These are phyloP conservation scores for Malus hybrid DNA, from an alignment of 331 rosid species.

Conservation along the genomic window DNA sequence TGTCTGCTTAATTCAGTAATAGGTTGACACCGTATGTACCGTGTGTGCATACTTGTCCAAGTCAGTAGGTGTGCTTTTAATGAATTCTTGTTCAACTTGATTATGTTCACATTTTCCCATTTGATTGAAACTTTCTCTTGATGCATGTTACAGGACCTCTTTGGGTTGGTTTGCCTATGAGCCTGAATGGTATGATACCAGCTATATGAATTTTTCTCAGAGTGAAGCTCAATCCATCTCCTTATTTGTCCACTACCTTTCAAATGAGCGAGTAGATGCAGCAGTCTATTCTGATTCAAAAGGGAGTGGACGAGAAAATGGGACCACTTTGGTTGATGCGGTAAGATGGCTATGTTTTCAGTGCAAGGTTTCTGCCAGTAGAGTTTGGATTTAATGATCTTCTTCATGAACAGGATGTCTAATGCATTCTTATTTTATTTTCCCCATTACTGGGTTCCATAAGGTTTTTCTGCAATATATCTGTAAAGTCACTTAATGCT, in stretches of 20 bases:
- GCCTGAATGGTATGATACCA: slow-evolving; percentile 85
- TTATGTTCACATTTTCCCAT: neutral
- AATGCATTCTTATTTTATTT: neutral
- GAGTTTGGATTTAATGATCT: neutral
- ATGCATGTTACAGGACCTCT: slow-evolving; percentile 58
- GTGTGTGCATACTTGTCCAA: neutral
- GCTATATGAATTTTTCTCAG: slow-evolving; percentile 62
- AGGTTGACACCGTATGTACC: neutral
- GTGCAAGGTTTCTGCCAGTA: slow-evolving; percentile 1
- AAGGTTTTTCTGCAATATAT: slow-evolving; percentile 11
- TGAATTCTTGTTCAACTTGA: slow-evolving; percentile 1
- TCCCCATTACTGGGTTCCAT: slow-evolving; percentile 4
- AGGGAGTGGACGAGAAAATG: slow-evolving; percentile 73
- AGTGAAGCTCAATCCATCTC: slow-evolving; percentile 94
- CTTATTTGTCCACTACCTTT: slow-evolving; percentile 72
- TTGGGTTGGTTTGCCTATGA: slow-evolving; percentile 90
- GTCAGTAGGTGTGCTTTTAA: slow-evolving; percentile 6
- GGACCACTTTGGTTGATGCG: slow-evolving; percentile 47
- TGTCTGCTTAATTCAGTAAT: neutral
- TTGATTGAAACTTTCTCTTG: slow-evolving; percentile 24
- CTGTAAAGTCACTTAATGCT: slow-evolving; percentile 5
- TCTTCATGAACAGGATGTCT: neutral
- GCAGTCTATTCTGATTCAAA: slow-evolving; percentile 48
- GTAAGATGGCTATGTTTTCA: slow-evolving; percentile 38
- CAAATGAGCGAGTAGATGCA: slow-evolving; percentile 58